Conservation (phyloP, 352 stramenopile species). For the Albugo candida region DNA sequence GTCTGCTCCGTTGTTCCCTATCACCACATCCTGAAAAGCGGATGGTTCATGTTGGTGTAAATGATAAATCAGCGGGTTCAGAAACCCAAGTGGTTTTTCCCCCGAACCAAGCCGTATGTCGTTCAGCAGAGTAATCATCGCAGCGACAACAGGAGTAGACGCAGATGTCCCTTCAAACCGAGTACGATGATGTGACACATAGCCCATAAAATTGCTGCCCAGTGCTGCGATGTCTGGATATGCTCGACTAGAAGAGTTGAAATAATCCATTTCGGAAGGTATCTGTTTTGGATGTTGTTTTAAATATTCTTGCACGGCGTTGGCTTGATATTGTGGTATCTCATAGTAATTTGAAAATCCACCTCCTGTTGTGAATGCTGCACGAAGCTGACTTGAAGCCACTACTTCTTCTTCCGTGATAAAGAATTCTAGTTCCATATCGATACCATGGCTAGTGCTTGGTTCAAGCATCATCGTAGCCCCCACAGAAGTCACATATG, state of each 20-base stretch:
- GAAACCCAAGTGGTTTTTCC: slow-evolving; percentile 66
- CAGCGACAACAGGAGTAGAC: slow-evolving; percentile 65
- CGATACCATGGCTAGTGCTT: slow-evolving; percentile 5
- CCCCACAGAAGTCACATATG: slow-evolving; percentile 82
- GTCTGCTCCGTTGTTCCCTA: slow-evolving; percentile 59
- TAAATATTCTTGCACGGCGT: slow-evolving; percentile 45
- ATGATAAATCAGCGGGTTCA: slow-evolving; percentile 76
- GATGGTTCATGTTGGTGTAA: slow-evolving; percentile 23
- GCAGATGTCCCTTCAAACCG: slow-evolving; percentile 67
- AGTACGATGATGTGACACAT: slow-evolving; percentile 24
- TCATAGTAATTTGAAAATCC: slow-evolving; percentile 76
- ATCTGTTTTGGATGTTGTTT: slow-evolving; percentile 13
- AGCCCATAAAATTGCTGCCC: slow-evolving; percentile 43
- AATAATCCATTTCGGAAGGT: slow-evolving; percentile 31
- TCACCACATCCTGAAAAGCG: slow-evolving; percentile 74
- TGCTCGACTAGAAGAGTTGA: slow-evolving; percentile 63
- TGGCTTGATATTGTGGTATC: slow-evolving; percentile 55
- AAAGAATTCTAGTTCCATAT: slow-evolving; percentile 26
- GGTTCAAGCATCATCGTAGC: slow-evolving; percentile 50
- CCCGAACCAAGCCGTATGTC: slow-evolving; percentile 56
- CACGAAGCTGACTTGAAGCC: slow-evolving; percentile 43
- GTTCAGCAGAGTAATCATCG: slow-evolving; percentile 80
- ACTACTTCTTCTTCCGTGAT: slow-evolving; percentile 52
- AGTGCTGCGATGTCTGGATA: slow-evolving; percentile 80
- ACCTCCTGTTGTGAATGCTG: slow-evolving; percentile 68